phyloP scores from a whole-genome alignment of 192 early-diverging fungal species.

The Funneliformis mosseae region DNA sequence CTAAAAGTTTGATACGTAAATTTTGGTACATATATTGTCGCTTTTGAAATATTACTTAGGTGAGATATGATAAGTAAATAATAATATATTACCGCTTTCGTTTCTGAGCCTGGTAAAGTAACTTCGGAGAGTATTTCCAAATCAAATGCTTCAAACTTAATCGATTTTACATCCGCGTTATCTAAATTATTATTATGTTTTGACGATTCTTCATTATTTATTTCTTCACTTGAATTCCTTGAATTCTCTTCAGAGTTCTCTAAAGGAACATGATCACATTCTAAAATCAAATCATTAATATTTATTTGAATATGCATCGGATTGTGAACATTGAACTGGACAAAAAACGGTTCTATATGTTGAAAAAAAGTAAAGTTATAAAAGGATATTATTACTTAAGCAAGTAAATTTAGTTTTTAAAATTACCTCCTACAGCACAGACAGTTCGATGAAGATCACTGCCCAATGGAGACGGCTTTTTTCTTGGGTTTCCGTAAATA shows the following conservation, averaged over 20 bases:
- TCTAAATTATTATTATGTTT: constrained; percentile 27
- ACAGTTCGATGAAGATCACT: constrained; percentile 56
- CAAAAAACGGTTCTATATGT: constrained; percentile 67
- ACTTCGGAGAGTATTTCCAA: constrained; percentile 58
- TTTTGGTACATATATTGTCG: background rate
- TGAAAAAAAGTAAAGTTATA: background rate
- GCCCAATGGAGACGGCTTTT: constrained; percentile 36
- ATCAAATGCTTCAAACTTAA: constrained; percentile 57
- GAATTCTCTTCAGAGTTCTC: constrained; percentile 34
- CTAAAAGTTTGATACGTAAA: constrained; percentile 39
- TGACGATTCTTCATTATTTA: constrained; percentile 41
- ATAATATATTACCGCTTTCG: constrained; percentile 38
- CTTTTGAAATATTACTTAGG: too few species aligned
- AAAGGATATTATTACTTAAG: constrained; percentile 9
- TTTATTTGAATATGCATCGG: constrained; percentile 73
- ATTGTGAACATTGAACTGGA: constrained; percentile 66
- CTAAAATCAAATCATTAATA: constrained; percentile 64
- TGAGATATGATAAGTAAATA: background rate
- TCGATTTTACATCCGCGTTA: constrained; percentile 28
- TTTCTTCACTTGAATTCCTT: constrained; percentile 36
- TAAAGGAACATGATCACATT: constrained; percentile 51
- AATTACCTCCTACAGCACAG: constrained; percentile 77
- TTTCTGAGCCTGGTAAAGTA: constrained; percentile 54
- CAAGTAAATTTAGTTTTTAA: background rate
- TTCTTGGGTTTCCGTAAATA: constrained; percentile 32